Conservation (phyloP, 139 green algal genomes). For the Choricystis sp. region DNA sequence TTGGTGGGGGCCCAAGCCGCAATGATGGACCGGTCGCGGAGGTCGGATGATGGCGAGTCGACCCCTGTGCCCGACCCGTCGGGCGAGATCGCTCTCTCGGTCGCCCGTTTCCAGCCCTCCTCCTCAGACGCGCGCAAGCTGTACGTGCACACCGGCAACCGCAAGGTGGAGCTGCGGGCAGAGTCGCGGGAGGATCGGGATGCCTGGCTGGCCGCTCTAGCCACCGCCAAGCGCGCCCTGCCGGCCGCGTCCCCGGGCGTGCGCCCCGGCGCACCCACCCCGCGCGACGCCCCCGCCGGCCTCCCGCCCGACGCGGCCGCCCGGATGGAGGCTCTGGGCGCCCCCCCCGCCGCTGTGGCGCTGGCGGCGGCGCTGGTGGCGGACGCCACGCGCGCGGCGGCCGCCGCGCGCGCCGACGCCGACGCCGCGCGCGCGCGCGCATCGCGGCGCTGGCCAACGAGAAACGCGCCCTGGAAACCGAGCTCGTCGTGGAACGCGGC, state of each 20-base stretch:
- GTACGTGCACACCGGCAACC: constrained; percentile 50
- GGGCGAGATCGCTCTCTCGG: constrained; percentile 31
- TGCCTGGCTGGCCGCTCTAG: constrained; percentile 37
- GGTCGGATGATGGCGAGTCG: neutral
- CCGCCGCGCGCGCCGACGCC: neutral
- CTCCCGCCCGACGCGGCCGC: too few species aligned
- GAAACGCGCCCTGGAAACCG: constrained; percentile 43
- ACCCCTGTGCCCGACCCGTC: constrained; percentile 5
- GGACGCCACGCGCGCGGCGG: neutral
- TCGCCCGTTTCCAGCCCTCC: constrained; percentile 30
- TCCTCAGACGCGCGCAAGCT: constrained; percentile 49
- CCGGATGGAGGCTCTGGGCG: too few species aligned
- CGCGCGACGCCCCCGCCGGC: too few species aligned
- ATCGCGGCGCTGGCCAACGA: constrained; percentile 24
- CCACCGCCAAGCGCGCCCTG: constrained; percentile 8
- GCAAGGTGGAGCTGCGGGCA: constrained; percentile 31
- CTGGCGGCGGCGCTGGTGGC: too few species aligned
- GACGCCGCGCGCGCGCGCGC: neutral
- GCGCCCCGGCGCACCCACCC: too few species aligned
- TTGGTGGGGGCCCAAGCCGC: neutral
- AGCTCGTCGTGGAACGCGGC: constrained; percentile 31
- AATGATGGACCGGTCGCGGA: neutral
- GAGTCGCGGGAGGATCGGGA: constrained; percentile 43
- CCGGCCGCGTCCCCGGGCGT: neutral
- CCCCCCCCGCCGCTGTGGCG: too few species aligned